These are phyloP conservation scores for Alternaria ventricosa DNA, from an alignment of 2,329 filamentous ascomycete species.

Conservation along the genomic window DNA sequence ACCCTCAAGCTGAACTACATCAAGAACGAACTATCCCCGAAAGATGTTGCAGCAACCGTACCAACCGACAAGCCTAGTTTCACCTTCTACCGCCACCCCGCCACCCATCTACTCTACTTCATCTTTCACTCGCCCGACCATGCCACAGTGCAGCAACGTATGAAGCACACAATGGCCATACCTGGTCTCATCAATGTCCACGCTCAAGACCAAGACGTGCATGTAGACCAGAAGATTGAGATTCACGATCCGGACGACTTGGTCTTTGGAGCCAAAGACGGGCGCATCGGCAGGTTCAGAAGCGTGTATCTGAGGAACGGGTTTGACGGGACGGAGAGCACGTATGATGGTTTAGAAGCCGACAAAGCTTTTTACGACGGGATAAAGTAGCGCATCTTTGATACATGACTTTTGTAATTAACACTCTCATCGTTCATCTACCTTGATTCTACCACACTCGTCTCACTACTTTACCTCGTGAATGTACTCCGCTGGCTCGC, in stretches of 20 bases:
- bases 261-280: conserved; percentile 21
- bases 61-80: conserved; percentile 22
- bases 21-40: background rate
- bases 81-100: conserved; percentile 36
- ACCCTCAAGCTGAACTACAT: conserved; percentile 21
- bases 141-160: conserved; percentile 32
- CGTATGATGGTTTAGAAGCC: background rate
- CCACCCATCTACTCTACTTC: conserved; percentile 25
- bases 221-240: conserved; percentile 36
- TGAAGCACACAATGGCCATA: conserved; percentile 40
- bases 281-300: conserved; percentile 25
- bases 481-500: background rate
- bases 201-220: conserved; percentile 26
- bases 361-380: background rate
- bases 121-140: conserved; percentile 35
- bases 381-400: background rate
- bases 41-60: background rate
- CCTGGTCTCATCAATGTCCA: conserved; percentile 36
- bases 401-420: background rate
- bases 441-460: background rate
- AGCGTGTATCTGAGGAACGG: conserved; percentile 28
- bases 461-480: background rate
- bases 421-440: background rate
- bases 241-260: conserved; percentile 35
- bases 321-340: conserved; percentile 27